These are phyloP conservation scores for Ophiostoma sp. DNA, from an alignment of 2,329 filamentous ascomycete genomes.

Conservation along the genomic window DNA sequence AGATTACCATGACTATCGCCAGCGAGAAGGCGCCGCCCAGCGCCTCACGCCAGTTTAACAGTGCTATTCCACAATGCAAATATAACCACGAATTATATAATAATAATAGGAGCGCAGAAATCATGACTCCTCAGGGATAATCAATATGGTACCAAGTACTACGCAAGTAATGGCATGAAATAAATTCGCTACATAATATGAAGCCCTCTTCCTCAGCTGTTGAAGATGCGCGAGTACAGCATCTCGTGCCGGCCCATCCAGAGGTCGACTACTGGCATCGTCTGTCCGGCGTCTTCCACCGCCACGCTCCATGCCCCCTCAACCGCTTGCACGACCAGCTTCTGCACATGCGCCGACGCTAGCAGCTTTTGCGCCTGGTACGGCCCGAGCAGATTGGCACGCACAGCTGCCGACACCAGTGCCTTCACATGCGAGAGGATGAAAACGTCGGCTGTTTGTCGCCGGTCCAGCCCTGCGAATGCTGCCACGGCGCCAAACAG, in stretches of 20 bases:
- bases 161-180: too few relatives aligned
- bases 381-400: constrained; percentile 71
- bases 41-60: too few relatives aligned
- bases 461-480: constrained; percentile 54
- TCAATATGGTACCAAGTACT: too few relatives aligned
- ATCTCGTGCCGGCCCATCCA: constrained; percentile 81
- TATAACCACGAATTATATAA: too few relatives aligned
- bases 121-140: too few relatives aligned
- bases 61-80: too few relatives aligned
- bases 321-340: constrained; percentile 53
- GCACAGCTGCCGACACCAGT: constrained; percentile 67
- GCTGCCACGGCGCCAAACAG: constrained; percentile 62
- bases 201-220: constrained; percentile 51
- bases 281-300: constrained; percentile 66
- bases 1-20: too few relatives aligned
- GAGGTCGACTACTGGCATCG: constrained; percentile 70
- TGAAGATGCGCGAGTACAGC: constrained; percentile 80
- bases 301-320: constrained; percentile 52
- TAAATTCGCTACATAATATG: background rate
- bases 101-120: too few relatives aligned
- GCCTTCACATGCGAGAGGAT: constrained; percentile 72
- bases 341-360: constrained; percentile 54
- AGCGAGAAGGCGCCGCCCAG: too few relatives aligned
- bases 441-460: constrained; percentile 68
- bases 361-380: constrained; percentile 73